Base-by-base conservation (phyloP, 345 rosid species). In the Hypericum androsaemum region DNA sequence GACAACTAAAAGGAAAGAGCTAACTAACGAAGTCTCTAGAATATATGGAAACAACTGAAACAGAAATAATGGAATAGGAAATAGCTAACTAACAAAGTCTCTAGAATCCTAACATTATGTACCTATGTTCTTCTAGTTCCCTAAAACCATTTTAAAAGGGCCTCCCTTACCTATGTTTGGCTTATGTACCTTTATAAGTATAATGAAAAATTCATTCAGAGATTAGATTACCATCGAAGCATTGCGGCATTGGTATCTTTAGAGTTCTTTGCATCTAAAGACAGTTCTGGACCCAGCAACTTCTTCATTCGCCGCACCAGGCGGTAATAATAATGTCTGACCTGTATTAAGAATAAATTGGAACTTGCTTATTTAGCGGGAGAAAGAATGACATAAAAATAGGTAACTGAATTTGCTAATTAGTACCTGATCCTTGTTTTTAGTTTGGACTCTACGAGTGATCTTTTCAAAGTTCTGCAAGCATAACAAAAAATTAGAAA, bases 291-390 rank as follows among this genome's bases (percentile, higher is more conserved):
- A 40, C 94, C 99, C 60, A 94, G 62, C 53, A 88, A 70, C 67
- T 94, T 94, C 85, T 94, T 94, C 99, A 94, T 94, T 52, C 97
- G 90, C 78, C 95, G 77, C 56, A 94, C 97, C 17, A 94, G 80
- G 47, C 95, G 94, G 71, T 94, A 94, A 59, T 94, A 94, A 69
- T 94, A 94, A 74, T 94, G 99, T 37, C 99, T 72, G 69, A 88
- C 99, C 98, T 92, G 81, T n/a, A 67, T 73, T 64, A 48, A 39
- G 59, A 8, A 53, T 38, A 11, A 56, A 43, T 13, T 47, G 60
- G 41, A 65, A 16, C 16, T 41, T 5, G 13, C 28, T 37, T 7
- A 57, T 47, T 39, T 57, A 16, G 39, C 42, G 11, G 45, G 43
- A 40, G 51, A 56, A 58, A 47, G 42, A 43, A 41, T 4, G 43